Conservation (phyloP, 208 protist genomes). For the Novymonas esmeraldas region DNA sequence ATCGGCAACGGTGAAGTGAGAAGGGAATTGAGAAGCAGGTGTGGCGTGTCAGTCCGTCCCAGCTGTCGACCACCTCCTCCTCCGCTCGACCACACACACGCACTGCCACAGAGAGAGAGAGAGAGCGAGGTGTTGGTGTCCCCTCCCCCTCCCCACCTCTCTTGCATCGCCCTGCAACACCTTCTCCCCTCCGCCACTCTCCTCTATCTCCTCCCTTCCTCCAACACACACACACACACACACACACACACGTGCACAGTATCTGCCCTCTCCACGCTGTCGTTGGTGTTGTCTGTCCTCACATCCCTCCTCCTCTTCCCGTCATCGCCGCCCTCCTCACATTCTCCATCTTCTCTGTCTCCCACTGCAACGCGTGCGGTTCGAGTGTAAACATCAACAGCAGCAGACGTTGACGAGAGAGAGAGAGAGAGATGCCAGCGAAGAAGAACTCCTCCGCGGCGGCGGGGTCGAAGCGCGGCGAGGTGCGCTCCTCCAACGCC, state of each 20-base stretch:
- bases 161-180: neutral
- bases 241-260: neutral
- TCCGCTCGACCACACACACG: no score
- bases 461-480: conserved; percentile 6
- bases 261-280: neutral
- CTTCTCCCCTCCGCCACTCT: neutral
- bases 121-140: neutral
- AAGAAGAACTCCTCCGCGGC: conserved; percentile 9
- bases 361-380: no score
- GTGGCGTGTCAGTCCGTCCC: no score
- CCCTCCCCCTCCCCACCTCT: neutral
- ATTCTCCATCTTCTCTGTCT: conserved; percentile 2
- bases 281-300: no score
- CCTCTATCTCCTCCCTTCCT: neutral
- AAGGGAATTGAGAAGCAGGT: no score
- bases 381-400: no score
- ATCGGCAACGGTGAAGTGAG: no score
- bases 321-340: neutral
- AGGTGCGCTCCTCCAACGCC: conserved; percentile 22
- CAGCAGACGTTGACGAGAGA: no score
- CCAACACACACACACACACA: neutral
- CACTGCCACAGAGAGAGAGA: neutral
- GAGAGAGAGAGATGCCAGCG: conserved; percentile 13
- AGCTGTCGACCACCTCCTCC: no score
- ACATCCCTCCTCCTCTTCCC: neutral